Evolutionary conservation across 2,329 filamentous ascomycete genomes (phyloP).

Genomic region (Grosmannia huntii): DNA sequence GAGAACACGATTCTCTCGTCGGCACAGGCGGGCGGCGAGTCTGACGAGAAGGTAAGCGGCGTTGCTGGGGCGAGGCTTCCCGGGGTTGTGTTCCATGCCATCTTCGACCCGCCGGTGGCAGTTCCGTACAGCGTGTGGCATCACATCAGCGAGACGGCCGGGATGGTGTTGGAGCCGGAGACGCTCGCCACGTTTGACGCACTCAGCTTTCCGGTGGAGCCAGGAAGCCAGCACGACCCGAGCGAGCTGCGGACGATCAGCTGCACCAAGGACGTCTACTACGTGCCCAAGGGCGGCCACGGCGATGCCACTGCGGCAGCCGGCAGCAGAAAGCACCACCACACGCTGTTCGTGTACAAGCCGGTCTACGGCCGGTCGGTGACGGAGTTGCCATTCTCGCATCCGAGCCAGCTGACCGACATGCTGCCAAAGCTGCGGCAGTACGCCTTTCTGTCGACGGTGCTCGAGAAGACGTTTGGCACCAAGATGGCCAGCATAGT

Average conservation of each 20-base stretch:
- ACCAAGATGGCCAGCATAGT: constrained; percentile 13
- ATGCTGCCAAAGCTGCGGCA: constrained; percentile 65
- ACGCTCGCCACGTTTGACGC: constrained; percentile 41
- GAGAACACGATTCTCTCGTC: constrained; percentile 29
- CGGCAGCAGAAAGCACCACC: constrained; percentile 31
- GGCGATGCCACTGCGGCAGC: constrained; percentile 14
- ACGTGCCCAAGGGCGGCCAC: constrained; percentile 10
- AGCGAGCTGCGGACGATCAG: constrained; percentile 45
- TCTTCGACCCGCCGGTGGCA: constrained; percentile 60
- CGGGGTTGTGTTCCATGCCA: constrained; percentile 61
- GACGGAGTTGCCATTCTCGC: constrained; percentile 59
- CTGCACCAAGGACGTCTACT: constrained; percentile 32
- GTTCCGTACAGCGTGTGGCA: constrained; percentile 53
- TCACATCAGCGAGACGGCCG: constrained; percentile 47
- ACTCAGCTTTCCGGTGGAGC: constrained; percentile 41
- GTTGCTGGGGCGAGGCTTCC: constrained; percentile 42
- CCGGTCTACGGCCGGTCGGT: constrained; percentile 57
- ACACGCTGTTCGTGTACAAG: constrained; percentile 58
- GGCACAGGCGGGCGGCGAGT: not conserved
- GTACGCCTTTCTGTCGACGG: constrained; percentile 55
- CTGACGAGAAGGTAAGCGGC: constrained; percentile 15
- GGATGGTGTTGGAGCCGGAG: constrained; percentile 29
- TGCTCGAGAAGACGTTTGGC: constrained; percentile 51
- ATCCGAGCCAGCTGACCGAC: constrained; percentile 62
- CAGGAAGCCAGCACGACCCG: constrained; percentile 36